phyloP scores from a whole-genome alignment of 495 filamentous ascomycete species.

The Corynascus novoguineensis region DNA sequence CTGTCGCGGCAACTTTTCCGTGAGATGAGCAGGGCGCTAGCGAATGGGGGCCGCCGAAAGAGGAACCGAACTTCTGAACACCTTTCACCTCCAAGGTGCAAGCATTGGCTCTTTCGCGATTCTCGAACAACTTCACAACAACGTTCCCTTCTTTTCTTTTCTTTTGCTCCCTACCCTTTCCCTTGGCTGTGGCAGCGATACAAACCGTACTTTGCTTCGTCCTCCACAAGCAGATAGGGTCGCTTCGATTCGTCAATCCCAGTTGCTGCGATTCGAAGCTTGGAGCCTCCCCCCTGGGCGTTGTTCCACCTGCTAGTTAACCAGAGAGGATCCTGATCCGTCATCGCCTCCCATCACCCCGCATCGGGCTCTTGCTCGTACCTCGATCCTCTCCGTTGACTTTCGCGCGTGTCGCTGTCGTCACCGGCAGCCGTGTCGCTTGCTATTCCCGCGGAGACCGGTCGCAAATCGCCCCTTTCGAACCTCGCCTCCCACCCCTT shows the following conservation, averaged over 20 bases:
- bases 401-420: not conserved
- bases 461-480: not conserved
- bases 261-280: not conserved
- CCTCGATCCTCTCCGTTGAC: not conserved
- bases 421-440: not conserved
- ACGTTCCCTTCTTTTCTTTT: slow-evolving; percentile 10
- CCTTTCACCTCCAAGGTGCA: slow-evolving; percentile 35
- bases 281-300: slow-evolving; percentile 1
- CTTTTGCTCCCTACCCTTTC: not conserved
- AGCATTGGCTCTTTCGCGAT: slow-evolving; percentile 11
- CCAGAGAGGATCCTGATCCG: slow-evolving; percentile 4
- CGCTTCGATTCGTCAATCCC: not conserved
- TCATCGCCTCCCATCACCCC: slow-evolving; percentile 4
- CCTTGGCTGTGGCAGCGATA: not conserved
- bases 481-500: not conserved
- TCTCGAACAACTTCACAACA: slow-evolving; percentile 10
- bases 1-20: slow-evolving; percentile 26
- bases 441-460: not conserved
- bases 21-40: slow-evolving; percentile 14
- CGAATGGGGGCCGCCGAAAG: slow-evolving; percentile 17
- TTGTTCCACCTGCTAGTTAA: slow-evolving; percentile 11
- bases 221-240: not conserved
- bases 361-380: slow-evolving; percentile 5
- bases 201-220: not conserved
- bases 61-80: slow-evolving; percentile 32